Conservation (phyloP, 164 flowering plant species). For the Dillenia suffruticosa region DNA sequence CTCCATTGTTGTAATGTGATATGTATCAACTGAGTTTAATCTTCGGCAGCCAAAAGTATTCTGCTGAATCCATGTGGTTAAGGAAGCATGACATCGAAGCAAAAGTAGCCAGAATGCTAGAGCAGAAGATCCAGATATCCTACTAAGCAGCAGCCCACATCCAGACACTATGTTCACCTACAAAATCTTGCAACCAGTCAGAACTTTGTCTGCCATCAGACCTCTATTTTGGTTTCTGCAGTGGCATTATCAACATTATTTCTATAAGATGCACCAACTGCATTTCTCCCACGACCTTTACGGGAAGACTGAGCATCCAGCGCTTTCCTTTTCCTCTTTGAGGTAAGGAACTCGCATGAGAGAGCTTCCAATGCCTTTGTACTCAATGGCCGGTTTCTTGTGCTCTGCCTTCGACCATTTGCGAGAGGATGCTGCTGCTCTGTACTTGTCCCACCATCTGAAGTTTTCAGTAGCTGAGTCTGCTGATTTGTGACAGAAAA, state of each 20-base stretch:
- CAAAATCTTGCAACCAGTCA: too few relatives aligned
- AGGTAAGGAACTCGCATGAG: constrained; percentile 15
- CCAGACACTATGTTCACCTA: too few relatives aligned
- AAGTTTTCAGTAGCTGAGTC: constrained; percentile 7
- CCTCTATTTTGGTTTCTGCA: constrained; percentile 4
- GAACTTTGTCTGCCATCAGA: too few relatives aligned
- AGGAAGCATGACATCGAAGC: too few relatives aligned
- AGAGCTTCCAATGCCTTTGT: constrained; percentile 38
- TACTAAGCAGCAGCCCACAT: too few relatives aligned
- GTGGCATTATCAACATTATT: neutral
- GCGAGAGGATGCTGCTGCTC: constrained; percentile 8
- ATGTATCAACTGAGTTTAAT: too few relatives aligned
- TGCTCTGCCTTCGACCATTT: constrained; percentile 32
- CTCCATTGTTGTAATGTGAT: too few relatives aligned
- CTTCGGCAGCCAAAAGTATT: too few relatives aligned
- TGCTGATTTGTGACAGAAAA: neutral
- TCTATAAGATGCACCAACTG: neutral
- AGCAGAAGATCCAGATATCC: too few relatives aligned
- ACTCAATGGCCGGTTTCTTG: constrained; percentile 40
- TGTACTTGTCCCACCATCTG: constrained; percentile 1
- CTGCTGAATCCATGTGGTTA: too few relatives aligned
- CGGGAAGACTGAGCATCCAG: constrained; percentile 5
- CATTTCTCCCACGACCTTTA: constrained; percentile 7
- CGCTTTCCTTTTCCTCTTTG: constrained; percentile 18
- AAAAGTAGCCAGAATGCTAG: too few relatives aligned